Base-by-base conservation (phyloP, 2,329 filamentous ascomycete genomes). In the Alternaria sp. region DNA sequence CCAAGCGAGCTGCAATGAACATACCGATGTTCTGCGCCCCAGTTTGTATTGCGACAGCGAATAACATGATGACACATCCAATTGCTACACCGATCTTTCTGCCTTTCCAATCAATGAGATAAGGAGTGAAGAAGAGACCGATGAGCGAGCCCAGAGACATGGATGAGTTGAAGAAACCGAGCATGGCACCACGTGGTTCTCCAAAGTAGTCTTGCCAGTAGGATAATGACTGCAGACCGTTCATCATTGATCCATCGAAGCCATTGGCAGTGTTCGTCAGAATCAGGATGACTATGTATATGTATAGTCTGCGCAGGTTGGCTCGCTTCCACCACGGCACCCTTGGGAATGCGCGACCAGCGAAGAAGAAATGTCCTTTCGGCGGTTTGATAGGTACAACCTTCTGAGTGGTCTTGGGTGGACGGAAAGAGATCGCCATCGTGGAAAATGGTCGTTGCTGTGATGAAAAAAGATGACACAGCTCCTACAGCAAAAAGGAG, bases 211-310 rank as follows among this genome's bases (percentile, higher is more conserved):
- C n/a, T 44, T 74, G 54, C 62, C 59, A 67, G 54, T 64, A 63
- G 6, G 60, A 59, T n/a, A 74, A 63, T 2, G 69, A 65, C 34
- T 71, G 66, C 10, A 75, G 63, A n/a, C 69, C 71, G 27, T 59
- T 59, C 51, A 59, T 55, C 85, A 66, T 88, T 12, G 85, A 63
- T 83, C 51, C 57, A 18, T 59, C 57, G 34, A 59, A 87, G 16
- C 85, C 85, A 72, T 86, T 86, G 79, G 72, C 67, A 2, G 70
- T 65, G n/a, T 63, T 62, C 6, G 61, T 59, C 30, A 63, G 28
- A 16, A 64, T 59, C 20, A 51, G 56, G 53, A 64, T 51, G 51
- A 64, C 55, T 25, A 66, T 64, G 48, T 59, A 63, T 38, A 59
- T 27, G 52, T 66, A 64, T 14, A 64, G 63, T 34, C 16, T 48